A percentile compares a stretch with the other conserved stretches of the same genome.
phyloP scores from a whole-genome alignment of 1,139 yeast genomes.

The Scheffersomyces lignicola region DNA sequence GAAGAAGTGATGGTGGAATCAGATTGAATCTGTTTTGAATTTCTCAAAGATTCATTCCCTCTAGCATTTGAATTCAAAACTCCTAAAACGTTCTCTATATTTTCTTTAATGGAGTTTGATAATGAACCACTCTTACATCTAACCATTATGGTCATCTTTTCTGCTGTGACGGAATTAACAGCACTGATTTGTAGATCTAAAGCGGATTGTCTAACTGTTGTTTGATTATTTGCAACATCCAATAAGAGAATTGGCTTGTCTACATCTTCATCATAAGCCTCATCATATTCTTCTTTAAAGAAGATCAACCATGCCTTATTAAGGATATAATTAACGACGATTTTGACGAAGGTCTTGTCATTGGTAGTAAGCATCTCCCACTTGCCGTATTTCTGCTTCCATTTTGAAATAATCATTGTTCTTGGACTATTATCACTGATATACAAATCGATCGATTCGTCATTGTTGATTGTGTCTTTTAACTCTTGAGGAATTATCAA shows the following conservation, averaged over 20 bases:
- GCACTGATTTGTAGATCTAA: slow-evolving; percentile 41
- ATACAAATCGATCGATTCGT: slow-evolving; percentile 40
- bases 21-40: slow-evolving; percentile 24
- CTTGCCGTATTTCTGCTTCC: slow-evolving; percentile 45
- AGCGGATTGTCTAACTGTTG: slow-evolving; percentile 37
- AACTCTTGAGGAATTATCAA: slow-evolving; percentile 35
- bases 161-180: slow-evolving; percentile 30
- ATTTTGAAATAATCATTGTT: slow-evolving; percentile 41
- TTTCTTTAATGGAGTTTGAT: slow-evolving; percentile 24
- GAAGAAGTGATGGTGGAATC: slow-evolving; percentile 39
- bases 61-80: slow-evolving; percentile 18
- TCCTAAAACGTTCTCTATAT: slow-evolving; percentile 30
- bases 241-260: slow-evolving; percentile 41
- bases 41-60: slow-evolving; percentile 18
- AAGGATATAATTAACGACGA: slow-evolving; percentile 36
- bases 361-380: slow-evolving; percentile 47
- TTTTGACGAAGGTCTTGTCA: slow-evolving; percentile 37
- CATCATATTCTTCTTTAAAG: slow-evolving; percentile 42
- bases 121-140: slow-evolving; percentile 35
- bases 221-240: slow-evolving; percentile 22
- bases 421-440: slow-evolving; percentile 36
- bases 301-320: slow-evolving; percentile 40
- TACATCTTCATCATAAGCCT: slow-evolving; percentile 27
- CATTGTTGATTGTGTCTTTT: slow-evolving; percentile 41
- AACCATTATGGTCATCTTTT: slow-evolving; percentile 31